Percentiles rank a stretch among this genome's conserved stretches.
Conservation (phyloP, 1,284 basidiomycete genomes). For the Phellopilus nigrolimitatus region DNA sequence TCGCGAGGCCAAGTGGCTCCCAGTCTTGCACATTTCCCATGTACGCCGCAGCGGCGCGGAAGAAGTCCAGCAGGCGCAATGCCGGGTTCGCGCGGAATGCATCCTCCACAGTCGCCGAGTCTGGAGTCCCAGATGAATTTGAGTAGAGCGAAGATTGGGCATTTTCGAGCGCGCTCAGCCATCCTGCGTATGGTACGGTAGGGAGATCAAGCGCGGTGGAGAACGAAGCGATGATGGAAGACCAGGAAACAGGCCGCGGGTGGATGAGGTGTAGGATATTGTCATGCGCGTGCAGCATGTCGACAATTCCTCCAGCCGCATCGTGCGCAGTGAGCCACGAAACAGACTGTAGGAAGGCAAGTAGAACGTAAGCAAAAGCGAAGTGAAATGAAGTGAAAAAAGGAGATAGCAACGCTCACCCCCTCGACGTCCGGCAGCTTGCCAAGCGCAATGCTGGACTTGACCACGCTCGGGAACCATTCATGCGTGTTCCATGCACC, state of each 20-base stretch:
- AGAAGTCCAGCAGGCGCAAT: conserved; percentile 15
- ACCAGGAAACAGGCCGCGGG: conserved; percentile 20
- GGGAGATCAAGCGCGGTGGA: conserved; percentile 4
- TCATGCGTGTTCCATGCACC: conserved; percentile 20
- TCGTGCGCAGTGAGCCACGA: conserved; percentile 27
- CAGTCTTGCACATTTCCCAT: not conserved
- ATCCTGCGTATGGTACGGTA: conserved; percentile 5
- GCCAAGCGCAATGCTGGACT: conserved; percentile 6
- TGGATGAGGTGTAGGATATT: conserved; percentile 29
- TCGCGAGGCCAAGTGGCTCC: conserved; percentile 3
- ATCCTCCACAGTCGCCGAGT: not conserved
- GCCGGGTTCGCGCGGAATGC: conserved; percentile 12
- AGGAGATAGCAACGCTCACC: conserved; percentile 1
- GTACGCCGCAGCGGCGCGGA: not conserved
- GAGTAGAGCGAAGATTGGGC: not conserved
- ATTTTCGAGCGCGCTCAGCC: conserved; percentile 10
- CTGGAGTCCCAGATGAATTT: not conserved
- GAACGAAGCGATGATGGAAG: conserved; percentile 1
- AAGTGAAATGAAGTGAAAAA: not conserved
- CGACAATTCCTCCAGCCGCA: conserved; percentile 25
- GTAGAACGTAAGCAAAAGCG: not conserved
- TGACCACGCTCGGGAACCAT: conserved; percentile 20
- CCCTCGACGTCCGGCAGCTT: conserved; percentile 12
- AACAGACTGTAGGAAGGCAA: conserved; percentile 4
- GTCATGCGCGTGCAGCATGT: conserved; percentile 24